Evolutionary conservation across 2,329 filamentous ascomycete genomes (phyloP), one percentile per base, ranked within the genome.

Genomic region (Talaromyces sp.): DNA sequence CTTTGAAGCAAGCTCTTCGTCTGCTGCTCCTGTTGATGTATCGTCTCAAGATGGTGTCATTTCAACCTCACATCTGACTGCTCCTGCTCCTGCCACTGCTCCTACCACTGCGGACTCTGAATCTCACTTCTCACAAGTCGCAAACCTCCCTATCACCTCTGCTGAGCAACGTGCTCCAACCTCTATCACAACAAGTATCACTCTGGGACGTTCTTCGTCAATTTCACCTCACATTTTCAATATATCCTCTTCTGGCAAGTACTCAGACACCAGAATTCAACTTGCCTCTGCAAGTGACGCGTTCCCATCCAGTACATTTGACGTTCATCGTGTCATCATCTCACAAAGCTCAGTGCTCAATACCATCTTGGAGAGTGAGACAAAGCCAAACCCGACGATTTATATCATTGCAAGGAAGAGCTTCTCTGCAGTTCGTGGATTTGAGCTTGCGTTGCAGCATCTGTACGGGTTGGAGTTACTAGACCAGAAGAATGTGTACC

Each of bases 391-490:
- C 17, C 53, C 43, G 10, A 54, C 59, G 4, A 63, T 67, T 21
- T 35, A 63, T 15, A 62, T 63, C 1, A 31, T 61, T 5, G 63
- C 66, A 10, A 61, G 63, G n/a, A 63, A 61, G 6, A 48, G 61
- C 19, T 69, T 70, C 53, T 43, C 40, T n/a, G 59, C 67, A 21
- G 46, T 66, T 37, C 63, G 64, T 25, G 63, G 64, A 0, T 67
- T 70, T 45, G 64, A 66, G 21, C 48, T 63, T 13, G 69, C 64
- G 4, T 19, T 71, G n/a, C 63, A 67, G 45, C 60, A 63, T 50
- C 48, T 71, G 3, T 72, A 72, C 43, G 69, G 67, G 0, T 41
- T 61, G 35, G 61, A 64, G 8, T 46, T 69, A 6, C 21, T 70
- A 0, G 56, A 57, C 11, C 22, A 48, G 9, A 19, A 55, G 2